These are phyloP conservation scores for Bolboschoenoplectus hybrid DNA, from an alignment of 202 grass and related monocot genomes.

Conservation along the genomic window DNA sequence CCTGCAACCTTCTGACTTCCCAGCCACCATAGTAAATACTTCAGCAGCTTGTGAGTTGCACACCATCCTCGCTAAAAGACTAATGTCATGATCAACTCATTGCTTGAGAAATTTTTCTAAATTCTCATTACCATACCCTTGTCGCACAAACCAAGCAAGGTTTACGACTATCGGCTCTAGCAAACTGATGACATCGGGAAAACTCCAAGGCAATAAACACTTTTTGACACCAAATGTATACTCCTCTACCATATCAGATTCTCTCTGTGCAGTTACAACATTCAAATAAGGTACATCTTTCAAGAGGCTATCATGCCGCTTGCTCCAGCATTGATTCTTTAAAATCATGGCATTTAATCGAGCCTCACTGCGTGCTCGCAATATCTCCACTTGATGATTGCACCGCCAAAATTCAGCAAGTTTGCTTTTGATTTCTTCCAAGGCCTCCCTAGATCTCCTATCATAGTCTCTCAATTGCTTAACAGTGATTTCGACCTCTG, in stretches of 20 bases:
- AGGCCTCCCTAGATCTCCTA: background rate
- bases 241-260: background rate
- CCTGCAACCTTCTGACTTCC: background rate
- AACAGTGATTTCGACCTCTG: background rate
- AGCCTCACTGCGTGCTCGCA: background rate
- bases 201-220: background rate
- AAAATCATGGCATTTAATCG: background rate
- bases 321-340: background rate
- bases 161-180: background rate
- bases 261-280: background rate
- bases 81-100: background rate
- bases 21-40: background rate
- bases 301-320: background rate
- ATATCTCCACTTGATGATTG: background rate
- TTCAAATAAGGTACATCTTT: background rate
- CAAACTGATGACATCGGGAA: background rate
- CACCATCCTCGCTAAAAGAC: background rate
- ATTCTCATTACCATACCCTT: background rate
- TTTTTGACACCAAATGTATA: background rate
- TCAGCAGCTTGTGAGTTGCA: background rate
- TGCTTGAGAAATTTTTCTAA: background rate
- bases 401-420: background rate
- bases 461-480: background rate
- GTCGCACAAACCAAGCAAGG: background rate
- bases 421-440: conserved; percentile 9